phyloP scores from a whole-genome alignment of 306 rosid species.

The Biancaea sappan region DNA sequence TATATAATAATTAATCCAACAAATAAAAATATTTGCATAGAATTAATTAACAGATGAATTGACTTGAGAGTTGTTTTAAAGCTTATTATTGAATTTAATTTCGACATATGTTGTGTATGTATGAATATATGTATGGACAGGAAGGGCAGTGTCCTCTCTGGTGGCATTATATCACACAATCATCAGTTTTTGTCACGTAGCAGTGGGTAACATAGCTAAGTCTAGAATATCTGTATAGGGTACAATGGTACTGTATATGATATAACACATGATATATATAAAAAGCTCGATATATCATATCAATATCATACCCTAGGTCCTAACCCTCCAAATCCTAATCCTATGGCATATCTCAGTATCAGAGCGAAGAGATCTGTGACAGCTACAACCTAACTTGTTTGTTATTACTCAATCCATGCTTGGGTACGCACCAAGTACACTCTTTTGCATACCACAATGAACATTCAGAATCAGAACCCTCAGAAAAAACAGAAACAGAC shows the following conservation, averaged over 20 bases:
- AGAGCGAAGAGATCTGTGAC: background rate
- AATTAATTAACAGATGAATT: too few species aligned
- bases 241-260: background rate
- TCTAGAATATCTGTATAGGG: background rate
- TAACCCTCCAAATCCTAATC: background rate
- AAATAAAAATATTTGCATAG: too few species aligned
- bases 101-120: too few species aligned
- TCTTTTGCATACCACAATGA: background rate
- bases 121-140: too few species aligned
- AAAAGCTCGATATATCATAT: too few species aligned
- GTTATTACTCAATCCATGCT: slow-evolving; percentile 13
- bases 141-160: slow-evolving; percentile 3
- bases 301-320: background rate
- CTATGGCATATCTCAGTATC: background rate
- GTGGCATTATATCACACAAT: background rate
- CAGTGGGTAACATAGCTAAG: background rate
- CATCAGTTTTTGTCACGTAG: slow-evolving; percentile 18
- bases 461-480: background rate
- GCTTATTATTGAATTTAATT: background rate
- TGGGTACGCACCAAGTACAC: slow-evolving; percentile 21
- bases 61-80: too few species aligned
- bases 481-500: background rate
- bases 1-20: too few species aligned
- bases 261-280: slow-evolving; percentile 8
- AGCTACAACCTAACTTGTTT: background rate